These are phyloP conservation scores for Sparassis latifolia DNA, from an alignment of 1,284 basidiomycete species.

Conservation along the genomic window DNA sequence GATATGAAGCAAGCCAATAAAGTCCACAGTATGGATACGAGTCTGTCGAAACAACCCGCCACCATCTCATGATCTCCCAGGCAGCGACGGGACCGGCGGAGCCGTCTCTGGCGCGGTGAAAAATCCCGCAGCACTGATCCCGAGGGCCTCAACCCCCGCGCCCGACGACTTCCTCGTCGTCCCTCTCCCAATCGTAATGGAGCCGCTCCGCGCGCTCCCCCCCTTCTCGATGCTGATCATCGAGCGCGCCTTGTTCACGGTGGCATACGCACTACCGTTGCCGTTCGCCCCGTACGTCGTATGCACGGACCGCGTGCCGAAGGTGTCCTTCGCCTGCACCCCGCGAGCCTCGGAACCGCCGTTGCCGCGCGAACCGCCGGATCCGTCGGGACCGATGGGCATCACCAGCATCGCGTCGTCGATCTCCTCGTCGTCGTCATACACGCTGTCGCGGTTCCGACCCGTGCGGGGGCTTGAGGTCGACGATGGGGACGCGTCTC, in stretches of 20 bases:
- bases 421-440: conserved; percentile 60
- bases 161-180: conserved; percentile 56
- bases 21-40: no score
- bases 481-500: conserved; percentile 22
- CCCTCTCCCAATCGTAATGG: conserved; percentile 58
- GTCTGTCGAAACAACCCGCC: no score
- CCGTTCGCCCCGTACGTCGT: conserved; percentile 21
- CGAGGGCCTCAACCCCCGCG: conserved; percentile 61
- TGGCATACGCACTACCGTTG: conserved; percentile 16
- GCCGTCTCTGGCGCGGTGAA: conserved; percentile 49
- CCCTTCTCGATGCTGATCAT: conserved; percentile 54
- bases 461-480: conserved; percentile 11
- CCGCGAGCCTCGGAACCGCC: conserved; percentile 7
- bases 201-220: conserved; percentile 39
- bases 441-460: conserved; percentile 25
- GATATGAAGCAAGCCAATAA: no score
- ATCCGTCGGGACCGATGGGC: conserved; percentile 49
- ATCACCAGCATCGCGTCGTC: conserved; percentile 72
- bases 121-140: conserved; percentile 69
- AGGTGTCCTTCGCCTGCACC: not conserved
- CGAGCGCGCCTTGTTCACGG: conserved; percentile 44
- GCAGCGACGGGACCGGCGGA: conserved; percentile 24
- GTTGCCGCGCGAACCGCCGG: conserved; percentile 13
- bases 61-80: not conserved
- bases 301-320: conserved; percentile 20